A percentile compares a stretch with the other conserved stretches of the same genome.
These are phyloP conservation scores for Chrysochromulina parva DNA, from an alignment of 78 protist species.

Conservation along the genomic window DNA sequence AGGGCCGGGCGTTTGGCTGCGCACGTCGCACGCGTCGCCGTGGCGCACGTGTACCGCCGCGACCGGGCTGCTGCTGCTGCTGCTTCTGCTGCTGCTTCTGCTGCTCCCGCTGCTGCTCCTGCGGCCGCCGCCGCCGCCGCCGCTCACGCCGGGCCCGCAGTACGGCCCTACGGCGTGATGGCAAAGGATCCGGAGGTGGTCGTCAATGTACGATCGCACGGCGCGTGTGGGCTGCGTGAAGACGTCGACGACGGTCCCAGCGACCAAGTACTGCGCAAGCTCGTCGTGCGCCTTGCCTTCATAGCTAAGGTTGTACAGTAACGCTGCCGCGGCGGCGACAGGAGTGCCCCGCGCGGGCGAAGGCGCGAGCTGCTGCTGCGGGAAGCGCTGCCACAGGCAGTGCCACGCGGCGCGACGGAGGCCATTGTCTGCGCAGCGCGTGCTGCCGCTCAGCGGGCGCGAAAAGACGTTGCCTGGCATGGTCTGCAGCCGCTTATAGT, in stretches of 20 bases:
- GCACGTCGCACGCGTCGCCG: not conserved
- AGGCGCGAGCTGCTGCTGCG: not conserved
- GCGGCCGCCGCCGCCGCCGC: not conserved
- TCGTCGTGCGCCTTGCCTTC: not conserved
- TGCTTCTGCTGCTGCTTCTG: too few species aligned
- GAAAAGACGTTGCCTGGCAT: not conserved
- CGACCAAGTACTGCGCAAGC: not conserved
- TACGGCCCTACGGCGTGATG: not conserved
- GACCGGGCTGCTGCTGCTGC: too few species aligned
- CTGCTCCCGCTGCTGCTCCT: not conserved
- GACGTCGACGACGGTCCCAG: not conserved
- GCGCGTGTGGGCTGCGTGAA: not conserved
- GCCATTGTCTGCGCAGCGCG: not conserved
- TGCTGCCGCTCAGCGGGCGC: not conserved
- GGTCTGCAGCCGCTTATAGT: too few species aligned
- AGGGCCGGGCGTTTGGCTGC: not conserved
- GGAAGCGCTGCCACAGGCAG: slow-evolving; percentile 23
- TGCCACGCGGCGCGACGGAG: not conserved
- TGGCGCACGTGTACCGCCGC: not conserved
- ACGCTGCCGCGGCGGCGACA: not conserved
- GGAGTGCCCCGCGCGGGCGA: not conserved
- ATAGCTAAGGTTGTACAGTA: not conserved
- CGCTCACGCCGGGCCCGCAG: not conserved
- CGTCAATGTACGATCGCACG: not conserved
- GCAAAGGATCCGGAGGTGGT: not conserved